Conservation (phyloP, 2,329 filamentous ascomycete species). For the Fusarium annulatum region DNA sequence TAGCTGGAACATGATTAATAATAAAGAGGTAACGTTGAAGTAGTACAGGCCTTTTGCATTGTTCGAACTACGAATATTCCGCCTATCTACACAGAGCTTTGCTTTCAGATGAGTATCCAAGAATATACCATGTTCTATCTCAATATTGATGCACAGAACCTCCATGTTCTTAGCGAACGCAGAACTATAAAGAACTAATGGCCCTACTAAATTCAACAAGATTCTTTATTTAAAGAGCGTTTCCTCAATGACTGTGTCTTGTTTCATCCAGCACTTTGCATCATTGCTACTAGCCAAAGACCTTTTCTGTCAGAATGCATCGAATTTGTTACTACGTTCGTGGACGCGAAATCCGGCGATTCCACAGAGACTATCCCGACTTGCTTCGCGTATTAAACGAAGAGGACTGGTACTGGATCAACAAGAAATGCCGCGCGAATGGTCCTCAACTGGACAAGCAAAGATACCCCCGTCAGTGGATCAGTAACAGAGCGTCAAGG, state of each 20-base stretch:
- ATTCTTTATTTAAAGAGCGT: background rate
- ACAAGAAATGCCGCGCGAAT: background rate
- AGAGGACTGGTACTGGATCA: background rate
- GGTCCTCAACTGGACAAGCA: accelerated
- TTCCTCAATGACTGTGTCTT: accelerated
- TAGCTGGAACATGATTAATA: no score
- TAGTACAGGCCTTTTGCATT: background rate
- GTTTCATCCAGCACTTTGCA: background rate
- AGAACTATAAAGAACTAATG: accelerated
- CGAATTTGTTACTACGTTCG: background rate
- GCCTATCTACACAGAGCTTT: accelerated
- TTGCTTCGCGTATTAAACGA: background rate
- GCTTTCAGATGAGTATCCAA: background rate
- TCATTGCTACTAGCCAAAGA: background rate
- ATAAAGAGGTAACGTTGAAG: background rate
- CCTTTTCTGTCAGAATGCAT: background rate
- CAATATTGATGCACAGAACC: background rate
- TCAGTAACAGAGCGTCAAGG: no score
- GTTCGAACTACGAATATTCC: background rate
- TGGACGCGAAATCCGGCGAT: background rate
- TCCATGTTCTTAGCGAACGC: background rate
- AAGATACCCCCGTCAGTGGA: background rate
- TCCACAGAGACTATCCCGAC: background rate
- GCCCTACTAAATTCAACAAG: accelerated
- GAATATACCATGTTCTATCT: background rate